Percentiles rank a stretch among this genome's conserved stretches.
Evolutionary conservation across 257 asterid genomes (phyloP).

Genomic region (Nicotiana sylvestris): DNA sequence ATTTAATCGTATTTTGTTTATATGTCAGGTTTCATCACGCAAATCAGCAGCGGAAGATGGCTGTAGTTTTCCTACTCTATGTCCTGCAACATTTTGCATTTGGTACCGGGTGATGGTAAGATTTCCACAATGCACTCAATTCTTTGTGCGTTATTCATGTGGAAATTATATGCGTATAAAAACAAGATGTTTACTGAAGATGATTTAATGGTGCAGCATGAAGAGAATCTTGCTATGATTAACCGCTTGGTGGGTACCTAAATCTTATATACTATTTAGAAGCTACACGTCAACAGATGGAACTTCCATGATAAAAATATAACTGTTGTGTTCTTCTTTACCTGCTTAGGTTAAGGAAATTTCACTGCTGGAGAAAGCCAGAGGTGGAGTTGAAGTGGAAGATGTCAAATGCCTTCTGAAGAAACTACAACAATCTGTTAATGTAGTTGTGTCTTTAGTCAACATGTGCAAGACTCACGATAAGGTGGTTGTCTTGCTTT

Average conservation of each 20-base stretch:
- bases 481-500: slow-evolving; percentile 41
- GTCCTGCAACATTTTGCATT: slow-evolving; percentile 58
- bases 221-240: slow-evolving; percentile 62
- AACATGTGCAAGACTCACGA: slow-evolving; percentile 64
- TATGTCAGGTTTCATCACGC: slow-evolving; percentile 46
- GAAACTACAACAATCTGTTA: slow-evolving; percentile 61
- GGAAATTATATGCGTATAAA: neutral
- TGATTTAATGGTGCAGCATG: slow-evolving; percentile 56
- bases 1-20: slow-evolving; percentile 10
- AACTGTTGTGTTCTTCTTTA: neutral
- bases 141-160: slow-evolving; percentile 10
- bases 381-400: slow-evolving; percentile 42
- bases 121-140: slow-evolving; percentile 1
- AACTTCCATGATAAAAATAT: neutral
- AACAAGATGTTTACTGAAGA: slow-evolving; percentile 24
- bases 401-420: slow-evolving; percentile 45
- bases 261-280: slow-evolving; percentile 1
- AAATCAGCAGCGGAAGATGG: slow-evolving; percentile 39
- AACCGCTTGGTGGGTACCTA: slow-evolving; percentile 62
- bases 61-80: slow-evolving; percentile 53
- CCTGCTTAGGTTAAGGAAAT: slow-evolving; percentile 57
- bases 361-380: slow-evolving; percentile 48
- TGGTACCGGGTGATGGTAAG: slow-evolving; percentile 86
- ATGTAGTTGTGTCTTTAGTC: slow-evolving; percentile 59
- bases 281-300: neutral